Conservation (phyloP, 345 rosid species). For the Firmiana major region DNA sequence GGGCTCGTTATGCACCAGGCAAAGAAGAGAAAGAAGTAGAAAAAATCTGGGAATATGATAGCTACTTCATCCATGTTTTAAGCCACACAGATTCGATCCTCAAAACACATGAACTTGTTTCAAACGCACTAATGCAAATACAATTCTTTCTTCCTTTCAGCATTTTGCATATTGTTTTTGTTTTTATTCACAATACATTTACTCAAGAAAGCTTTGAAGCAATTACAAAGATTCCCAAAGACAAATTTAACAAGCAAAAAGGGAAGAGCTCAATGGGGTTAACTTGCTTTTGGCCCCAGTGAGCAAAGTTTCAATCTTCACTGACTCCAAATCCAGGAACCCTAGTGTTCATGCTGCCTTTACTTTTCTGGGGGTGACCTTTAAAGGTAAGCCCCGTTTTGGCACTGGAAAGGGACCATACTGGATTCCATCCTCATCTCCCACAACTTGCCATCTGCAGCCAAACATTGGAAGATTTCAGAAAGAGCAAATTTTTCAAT, state of each 20-base stretch:
- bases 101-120: background rate
- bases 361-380: conserved; percentile 35
- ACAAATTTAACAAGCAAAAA: background rate
- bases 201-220: background rate
- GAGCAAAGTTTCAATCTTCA: background rate
- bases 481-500: background rate
- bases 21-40: background rate
- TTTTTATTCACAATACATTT: conserved; percentile 2
- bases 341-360: conserved; percentile 4
- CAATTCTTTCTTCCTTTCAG: background rate
- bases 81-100: conserved; percentile 39
- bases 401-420: conserved; percentile 97
- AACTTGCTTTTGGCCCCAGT: conserved; percentile 16
- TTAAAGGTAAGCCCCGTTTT: conserved; percentile 72
- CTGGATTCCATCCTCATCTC: conserved; percentile 73
- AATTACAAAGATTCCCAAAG: conserved; percentile 13
- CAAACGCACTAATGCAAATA: background rate
- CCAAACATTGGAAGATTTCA: conserved; percentile 11
- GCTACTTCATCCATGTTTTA: conserved; percentile 20
- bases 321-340: background rate
- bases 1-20: conserved; percentile 18
- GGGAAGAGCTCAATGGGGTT: background rate
- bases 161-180: background rate
- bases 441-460: conserved; percentile 73
- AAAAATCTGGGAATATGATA: conserved; percentile 28